Evolutionary conservation across 1,139 yeast species (phyloP).

Genomic region (Kurtzmaniella natalensis): DNA sequence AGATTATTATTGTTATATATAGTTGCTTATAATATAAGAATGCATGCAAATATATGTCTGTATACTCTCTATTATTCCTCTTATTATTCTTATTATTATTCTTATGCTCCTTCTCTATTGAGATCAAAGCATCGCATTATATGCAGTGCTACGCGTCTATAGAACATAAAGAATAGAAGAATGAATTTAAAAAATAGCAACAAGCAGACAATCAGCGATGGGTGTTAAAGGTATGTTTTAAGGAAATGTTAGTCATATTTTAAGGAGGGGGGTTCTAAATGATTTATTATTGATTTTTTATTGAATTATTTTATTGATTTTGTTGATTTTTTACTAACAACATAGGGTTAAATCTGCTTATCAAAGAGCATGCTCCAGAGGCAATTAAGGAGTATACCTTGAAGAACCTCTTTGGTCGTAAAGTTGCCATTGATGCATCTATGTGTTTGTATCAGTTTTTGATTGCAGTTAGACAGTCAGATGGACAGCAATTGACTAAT

Average conservation of each 20-base stretch:
- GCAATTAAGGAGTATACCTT: conserved; percentile 78
- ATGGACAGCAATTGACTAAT: conserved; percentile 88
- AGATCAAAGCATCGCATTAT: background rate
- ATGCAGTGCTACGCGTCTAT: conserved; percentile 4
- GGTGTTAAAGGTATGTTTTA: conserved; percentile 68
- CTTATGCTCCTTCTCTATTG: no score
- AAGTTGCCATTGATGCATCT: conserved; percentile 87
- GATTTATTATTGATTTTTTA: no score
- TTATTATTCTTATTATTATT: no score
- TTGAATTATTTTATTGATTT: no score
- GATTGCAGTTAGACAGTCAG: conserved; percentile 93
- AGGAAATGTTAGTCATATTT: conserved; percentile 10
- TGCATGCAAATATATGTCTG: no score
- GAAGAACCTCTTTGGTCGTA: conserved; percentile 84
- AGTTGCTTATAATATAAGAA: background rate
- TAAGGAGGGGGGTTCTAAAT: no score
- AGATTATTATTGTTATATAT: background rate
- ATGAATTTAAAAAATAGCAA: background rate
- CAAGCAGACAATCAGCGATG: conserved; percentile 37
- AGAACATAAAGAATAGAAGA: background rate
- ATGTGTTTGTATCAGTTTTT: conserved; percentile 94
- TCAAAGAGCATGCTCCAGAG: conserved; percentile 83
- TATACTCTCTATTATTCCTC: no score
- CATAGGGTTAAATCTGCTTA: conserved; percentile 68
- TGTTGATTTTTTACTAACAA: no score